Percentiles rank a stretch among this genome's conserved stretches.
Evolutionary conservation across 257 asterid species (phyloP).

Genomic region (Fraxinus excelsior): DNA sequence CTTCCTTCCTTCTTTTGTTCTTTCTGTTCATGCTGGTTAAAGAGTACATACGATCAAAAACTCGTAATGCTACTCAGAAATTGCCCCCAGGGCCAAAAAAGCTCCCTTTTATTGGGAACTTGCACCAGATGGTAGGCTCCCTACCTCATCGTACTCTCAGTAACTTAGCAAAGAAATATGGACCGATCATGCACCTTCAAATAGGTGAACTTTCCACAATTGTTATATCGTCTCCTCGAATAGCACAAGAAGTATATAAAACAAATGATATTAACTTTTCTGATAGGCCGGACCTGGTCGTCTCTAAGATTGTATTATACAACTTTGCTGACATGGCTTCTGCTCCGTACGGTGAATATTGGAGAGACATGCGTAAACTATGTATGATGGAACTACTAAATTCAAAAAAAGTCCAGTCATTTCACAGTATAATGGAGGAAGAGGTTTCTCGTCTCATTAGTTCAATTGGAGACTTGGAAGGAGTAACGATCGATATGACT

Average conservation of each 20-base stretch:
- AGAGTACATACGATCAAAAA: no score
- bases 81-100: not conserved
- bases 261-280: conserved; percentile 33
- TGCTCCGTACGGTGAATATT: conserved; percentile 23
- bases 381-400: conserved; percentile 23
- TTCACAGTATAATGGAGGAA: not conserved
- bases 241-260: conserved; percentile 12
- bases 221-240: conserved; percentile 15
- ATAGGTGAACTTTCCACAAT: conserved; percentile 22
- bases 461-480: not conserved
- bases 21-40: no score
- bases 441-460: not conserved
- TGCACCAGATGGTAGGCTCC: conserved; percentile 15
- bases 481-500: not conserved
- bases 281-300: not conserved
- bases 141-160: conserved; percentile 28
- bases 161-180: conserved; percentile 22
- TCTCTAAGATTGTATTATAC: not conserved
- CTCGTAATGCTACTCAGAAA: not conserved
- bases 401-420: not conserved
- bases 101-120: conserved; percentile 25
- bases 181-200: conserved; percentile 32
- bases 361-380: conserved; percentile 22
- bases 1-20: no score
- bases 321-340: conserved; percentile 7